phyloP scores from a whole-genome alignment of 371 early-diverging fungal genomes.

The Apophysomyces sp. region DNA sequence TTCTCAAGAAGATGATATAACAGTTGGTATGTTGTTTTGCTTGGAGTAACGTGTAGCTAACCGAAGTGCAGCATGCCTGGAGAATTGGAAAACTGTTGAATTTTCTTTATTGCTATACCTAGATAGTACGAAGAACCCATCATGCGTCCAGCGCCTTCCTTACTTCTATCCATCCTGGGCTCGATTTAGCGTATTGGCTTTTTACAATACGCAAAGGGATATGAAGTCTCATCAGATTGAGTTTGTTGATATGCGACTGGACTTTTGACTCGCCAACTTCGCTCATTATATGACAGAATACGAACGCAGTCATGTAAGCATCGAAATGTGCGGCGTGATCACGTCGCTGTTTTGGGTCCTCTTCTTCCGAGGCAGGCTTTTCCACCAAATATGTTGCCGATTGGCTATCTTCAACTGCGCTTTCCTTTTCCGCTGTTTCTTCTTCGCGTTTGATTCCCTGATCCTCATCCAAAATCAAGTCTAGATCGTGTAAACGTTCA shows the following conservation, averaged over 20 bases:
- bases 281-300: slow-evolving; percentile 59
- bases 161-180: slow-evolving; percentile 9
- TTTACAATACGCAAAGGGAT: slow-evolving; percentile 60
- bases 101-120: too few relatives aligned
- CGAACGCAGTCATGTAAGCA: slow-evolving; percentile 92
- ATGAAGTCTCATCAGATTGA: slow-evolving; percentile 72
- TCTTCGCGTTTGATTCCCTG: slow-evolving; percentile 23
- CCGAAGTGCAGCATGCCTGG: too few relatives aligned
- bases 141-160: background rate
- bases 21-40: too few relatives aligned
- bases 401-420: background rate
- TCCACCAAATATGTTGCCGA: background rate
- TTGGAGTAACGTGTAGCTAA: too few relatives aligned
- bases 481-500: slow-evolving; percentile 73
- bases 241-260: slow-evolving; percentile 48
- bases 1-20: too few relatives aligned
- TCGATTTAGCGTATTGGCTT: slow-evolving; percentile 48
- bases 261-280: slow-evolving; percentile 9
- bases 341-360: slow-evolving; percentile 3
- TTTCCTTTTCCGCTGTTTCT: slow-evolving; percentile 5
- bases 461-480: slow-evolving; percentile 77
- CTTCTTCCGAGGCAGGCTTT: background rate
- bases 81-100: too few relatives aligned
- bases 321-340: slow-evolving; percentile 89
- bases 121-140: background rate